Conservation (phyloP, 371 early-diverging fungal species). For the Mucor circinelloides region DNA sequence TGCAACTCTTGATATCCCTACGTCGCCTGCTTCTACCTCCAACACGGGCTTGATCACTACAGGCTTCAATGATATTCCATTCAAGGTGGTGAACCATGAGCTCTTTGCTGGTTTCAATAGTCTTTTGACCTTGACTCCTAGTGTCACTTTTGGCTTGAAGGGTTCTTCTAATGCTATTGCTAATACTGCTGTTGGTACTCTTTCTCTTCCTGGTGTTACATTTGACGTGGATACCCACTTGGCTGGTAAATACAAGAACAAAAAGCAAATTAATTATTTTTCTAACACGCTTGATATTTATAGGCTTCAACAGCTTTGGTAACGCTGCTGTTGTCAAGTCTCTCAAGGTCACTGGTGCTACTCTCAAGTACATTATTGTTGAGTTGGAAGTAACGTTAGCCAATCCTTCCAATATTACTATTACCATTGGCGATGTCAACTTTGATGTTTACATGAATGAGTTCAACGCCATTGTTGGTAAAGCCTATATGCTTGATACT, state of each 20-base stretch:
- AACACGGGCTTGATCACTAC: conserved; percentile 44
- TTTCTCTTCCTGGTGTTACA: conserved; percentile 48
- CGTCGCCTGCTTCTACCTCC: conserved; percentile 51
- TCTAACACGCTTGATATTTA: not conserved
- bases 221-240: conserved; percentile 53
- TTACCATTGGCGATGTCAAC: conserved; percentile 52
- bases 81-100: conserved; percentile 36
- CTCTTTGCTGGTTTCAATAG: conserved; percentile 53
- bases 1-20: conserved; percentile 53
- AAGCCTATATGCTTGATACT: conserved; percentile 37
- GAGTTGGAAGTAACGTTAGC: conserved; percentile 38
- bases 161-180: conserved; percentile 56
- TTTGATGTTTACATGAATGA: conserved; percentile 49
- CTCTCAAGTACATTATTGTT: conserved; percentile 37
- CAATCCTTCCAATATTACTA: conserved; percentile 60
- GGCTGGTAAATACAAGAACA: conserved; percentile 46
- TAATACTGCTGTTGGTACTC: conserved; percentile 55
- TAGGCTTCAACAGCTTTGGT: conserved; percentile 49
- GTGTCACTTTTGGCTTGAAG: conserved; percentile 48
- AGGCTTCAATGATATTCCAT: conserved; percentile 51
- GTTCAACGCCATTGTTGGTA: conserved; percentile 37
- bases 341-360: conserved; percentile 47
- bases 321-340: conserved; percentile 44
- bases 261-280: too few relatives aligned
- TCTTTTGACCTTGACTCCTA: conserved; percentile 43